Conservation (phyloP, 2,329 filamentous ascomycete genomes). For the Phialocephala subalpina region DNA sequence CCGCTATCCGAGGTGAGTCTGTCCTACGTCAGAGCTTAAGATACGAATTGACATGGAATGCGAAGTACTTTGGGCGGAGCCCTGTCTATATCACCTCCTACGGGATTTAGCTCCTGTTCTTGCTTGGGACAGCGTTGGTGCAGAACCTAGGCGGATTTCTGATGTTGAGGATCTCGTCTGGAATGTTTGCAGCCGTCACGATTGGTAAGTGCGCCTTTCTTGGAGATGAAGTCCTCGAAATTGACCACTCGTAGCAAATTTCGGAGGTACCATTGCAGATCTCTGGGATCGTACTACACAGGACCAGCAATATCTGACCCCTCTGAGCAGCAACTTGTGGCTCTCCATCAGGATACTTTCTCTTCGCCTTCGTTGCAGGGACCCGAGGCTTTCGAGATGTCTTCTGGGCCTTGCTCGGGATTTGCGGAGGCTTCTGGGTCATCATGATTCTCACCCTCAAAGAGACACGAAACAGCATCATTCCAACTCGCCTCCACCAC, state of each 20-base stretch:
- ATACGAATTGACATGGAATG: not conserved
- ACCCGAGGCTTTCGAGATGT: constrained; percentile 12
- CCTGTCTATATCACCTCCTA: constrained; percentile 58
- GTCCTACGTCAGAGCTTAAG: not conserved
- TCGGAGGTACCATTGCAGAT: constrained; percentile 47
- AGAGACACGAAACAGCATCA: constrained; percentile 26
- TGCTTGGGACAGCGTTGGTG: constrained; percentile 53
- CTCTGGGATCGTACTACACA: constrained; percentile 30
- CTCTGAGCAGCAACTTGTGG: constrained; percentile 51
- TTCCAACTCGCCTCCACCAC: constrained; percentile 4
- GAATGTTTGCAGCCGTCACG: constrained; percentile 52
- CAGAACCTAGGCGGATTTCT: constrained; percentile 51
- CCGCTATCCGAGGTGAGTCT: constrained; percentile 42
- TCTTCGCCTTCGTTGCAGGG: constrained; percentile 29
- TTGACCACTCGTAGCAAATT: constrained; percentile 37
- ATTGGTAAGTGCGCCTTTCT: constrained; percentile 30
- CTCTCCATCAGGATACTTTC: constrained; percentile 47
- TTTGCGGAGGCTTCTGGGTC: constrained; percentile 29
- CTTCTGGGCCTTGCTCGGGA: constrained; percentile 30
- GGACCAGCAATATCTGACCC: constrained; percentile 47
- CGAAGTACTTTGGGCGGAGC: constrained; percentile 50
- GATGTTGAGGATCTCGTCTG: constrained; percentile 52
- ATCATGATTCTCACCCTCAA: constrained; percentile 13
- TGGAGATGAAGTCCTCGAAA: not conserved
- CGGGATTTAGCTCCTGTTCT: constrained; percentile 53